A percentile compares a stretch with the other conserved stretches of the same genome.
phyloP scores from a whole-genome alignment of 768 basidiomycete species.

The Antrodiella citrinella region DNA sequence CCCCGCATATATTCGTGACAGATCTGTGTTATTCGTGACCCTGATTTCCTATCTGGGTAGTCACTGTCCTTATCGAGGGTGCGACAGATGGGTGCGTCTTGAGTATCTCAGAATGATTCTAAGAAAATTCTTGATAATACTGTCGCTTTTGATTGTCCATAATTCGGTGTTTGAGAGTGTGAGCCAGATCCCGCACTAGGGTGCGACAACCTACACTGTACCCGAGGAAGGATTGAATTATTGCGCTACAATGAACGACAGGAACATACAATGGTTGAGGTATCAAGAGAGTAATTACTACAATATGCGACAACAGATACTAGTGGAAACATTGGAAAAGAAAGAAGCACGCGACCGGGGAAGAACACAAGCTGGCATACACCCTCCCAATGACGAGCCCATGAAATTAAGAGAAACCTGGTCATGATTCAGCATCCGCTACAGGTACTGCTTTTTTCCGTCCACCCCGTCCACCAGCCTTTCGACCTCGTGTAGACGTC shows the following conservation, averaged over 20 bases:
- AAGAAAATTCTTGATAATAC: no score
- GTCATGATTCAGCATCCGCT: conserved; percentile 10
- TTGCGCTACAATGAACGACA: background rate
- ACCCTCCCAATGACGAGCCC: background rate
- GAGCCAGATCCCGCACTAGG: background rate
- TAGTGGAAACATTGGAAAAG: background rate
- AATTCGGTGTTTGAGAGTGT: no score
- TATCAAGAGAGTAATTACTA: conserved; percentile 11
- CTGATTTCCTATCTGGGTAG: no score
- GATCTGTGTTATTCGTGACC: no score
- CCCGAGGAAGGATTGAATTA: background rate
- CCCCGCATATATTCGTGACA: no score
- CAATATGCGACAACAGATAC: conserved; percentile 7
- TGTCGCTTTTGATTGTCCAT: no score
- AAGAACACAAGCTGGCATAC: no score
- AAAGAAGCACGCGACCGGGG: no score
- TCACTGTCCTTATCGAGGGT: no score
- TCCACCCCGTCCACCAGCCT: conserved; percentile 5
- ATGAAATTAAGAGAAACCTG: background rate
- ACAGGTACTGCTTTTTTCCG: conserved; percentile 6
- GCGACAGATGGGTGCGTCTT: no score
- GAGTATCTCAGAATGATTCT: no score
- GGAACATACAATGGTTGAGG: conserved; percentile 2
- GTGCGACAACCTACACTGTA: background rate
- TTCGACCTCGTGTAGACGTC: background rate